phyloP scores from a whole-genome alignment of 164 flowering plant species.

The Dillenia turbinata region DNA sequence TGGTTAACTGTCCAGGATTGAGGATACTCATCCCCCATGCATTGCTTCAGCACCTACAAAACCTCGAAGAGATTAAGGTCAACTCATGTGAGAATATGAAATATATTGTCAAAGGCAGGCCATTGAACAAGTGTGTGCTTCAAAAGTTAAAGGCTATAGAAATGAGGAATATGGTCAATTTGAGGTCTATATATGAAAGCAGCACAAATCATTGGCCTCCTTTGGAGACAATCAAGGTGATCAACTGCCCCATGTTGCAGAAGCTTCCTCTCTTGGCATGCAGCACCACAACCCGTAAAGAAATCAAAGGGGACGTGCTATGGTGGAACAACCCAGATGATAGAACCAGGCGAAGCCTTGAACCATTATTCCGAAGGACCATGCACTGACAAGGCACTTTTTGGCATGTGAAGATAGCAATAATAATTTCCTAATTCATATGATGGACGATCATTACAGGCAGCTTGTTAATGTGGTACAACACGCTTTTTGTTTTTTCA shows the following conservation, averaged over 20 bases:
- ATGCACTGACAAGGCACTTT: too few species aligned
- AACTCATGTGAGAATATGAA: background rate
- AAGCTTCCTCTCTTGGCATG: conserved; percentile 1
- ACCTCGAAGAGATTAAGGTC: conserved; percentile 3
- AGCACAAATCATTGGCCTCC: background rate
- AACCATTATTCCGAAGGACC: too few species aligned
- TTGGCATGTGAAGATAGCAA: too few species aligned
- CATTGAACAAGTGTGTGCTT: background rate
- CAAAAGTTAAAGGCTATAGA: conserved; percentile 3
- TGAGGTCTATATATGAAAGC: conserved; percentile 6
- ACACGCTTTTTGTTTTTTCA: too few species aligned
- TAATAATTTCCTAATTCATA: too few species aligned
- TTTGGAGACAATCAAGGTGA: conserved; percentile 6
- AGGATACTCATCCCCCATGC: conserved; percentile 2
- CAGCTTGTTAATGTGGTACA: too few species aligned
- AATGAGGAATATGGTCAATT: conserved; percentile 6
- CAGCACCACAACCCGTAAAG: too few species aligned
- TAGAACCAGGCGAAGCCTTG: too few species aligned
- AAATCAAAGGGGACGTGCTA: too few species aligned
- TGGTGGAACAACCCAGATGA: too few species aligned
- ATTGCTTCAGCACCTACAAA: background rate
- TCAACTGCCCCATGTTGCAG: conserved; percentile 3
- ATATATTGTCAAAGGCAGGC: background rate
- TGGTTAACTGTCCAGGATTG: conserved; percentile 1
- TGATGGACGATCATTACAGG: too few species aligned